A percentile compares a stretch with the other conserved stretches of the same genome.
phyloP scores from a whole-genome alignment of 1,284 basidiomycete species.

The Cryptococcus floricola region DNA sequence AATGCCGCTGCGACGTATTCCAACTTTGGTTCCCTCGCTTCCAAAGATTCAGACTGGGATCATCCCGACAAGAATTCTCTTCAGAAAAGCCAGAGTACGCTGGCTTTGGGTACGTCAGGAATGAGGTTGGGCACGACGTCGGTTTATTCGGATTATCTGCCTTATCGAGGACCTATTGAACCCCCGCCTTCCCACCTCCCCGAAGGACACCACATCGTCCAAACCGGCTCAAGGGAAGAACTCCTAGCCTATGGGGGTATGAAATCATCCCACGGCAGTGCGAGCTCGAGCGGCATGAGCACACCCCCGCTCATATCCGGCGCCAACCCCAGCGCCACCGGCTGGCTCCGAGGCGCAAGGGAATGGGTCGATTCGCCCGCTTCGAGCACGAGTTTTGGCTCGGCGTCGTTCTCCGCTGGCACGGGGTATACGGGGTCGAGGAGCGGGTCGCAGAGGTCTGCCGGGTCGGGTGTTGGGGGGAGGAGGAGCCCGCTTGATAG shows the following conservation, averaged over 20 bases:
- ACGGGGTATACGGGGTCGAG: too few relatives aligned
- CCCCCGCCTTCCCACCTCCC: slow-evolving; percentile 3
- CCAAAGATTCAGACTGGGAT: not conserved
- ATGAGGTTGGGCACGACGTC: slow-evolving; percentile 9
- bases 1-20: not conserved
- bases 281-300: not conserved
- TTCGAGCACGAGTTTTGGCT: too few relatives aligned
- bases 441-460: too few relatives aligned
- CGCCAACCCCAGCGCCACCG: slow-evolving; percentile 4
- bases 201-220: too few relatives aligned
- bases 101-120: not conserved
- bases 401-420: too few relatives aligned
- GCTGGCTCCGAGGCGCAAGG: slow-evolving; percentile 1
- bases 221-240: too few relatives aligned
- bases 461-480: too few relatives aligned
- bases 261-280: not conserved
- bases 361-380: too few relatives aligned
- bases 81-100: too few relatives aligned
- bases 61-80: too few relatives aligned
- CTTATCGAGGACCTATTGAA: slow-evolving; percentile 35
- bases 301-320: slow-evolving; percentile 11
- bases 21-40: not conserved
- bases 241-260: too few relatives aligned
- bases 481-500: too few relatives aligned
- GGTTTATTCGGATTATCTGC: slow-evolving; percentile 37